Evolutionary conservation across 2,329 filamentous ascomycete species (phyloP).

Genomic region (Graphilbum fragrans): DNA sequence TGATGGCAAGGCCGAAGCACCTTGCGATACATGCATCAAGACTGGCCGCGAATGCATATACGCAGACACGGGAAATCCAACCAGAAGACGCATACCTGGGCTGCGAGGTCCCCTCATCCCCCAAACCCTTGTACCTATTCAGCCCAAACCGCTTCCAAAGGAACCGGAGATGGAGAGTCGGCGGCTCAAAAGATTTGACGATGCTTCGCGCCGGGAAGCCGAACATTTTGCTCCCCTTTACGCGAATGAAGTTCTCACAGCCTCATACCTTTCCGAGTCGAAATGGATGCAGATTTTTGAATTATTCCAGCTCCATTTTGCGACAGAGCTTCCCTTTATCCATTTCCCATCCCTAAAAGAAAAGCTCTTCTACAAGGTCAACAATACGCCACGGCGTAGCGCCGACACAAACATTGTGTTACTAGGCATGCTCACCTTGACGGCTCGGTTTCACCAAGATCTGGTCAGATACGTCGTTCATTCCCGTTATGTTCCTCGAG

Average conservation of each 20-base stretch:
- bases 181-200: slow-evolving; percentile 30
- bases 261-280: slow-evolving; percentile 47
- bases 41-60: slow-evolving; percentile 63
- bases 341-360: slow-evolving; percentile 53
- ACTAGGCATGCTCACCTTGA: slow-evolving; percentile 55
- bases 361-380: slow-evolving; percentile 29
- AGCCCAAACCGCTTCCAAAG: too few relatives aligned
- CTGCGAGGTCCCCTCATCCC: too few relatives aligned
- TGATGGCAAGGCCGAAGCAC: slow-evolving; percentile 50
- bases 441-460: slow-evolving; percentile 53
- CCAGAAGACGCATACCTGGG: too few relatives aligned
- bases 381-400: slow-evolving; percentile 15
- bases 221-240: slow-evolving; percentile 21
- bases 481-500: too few relatives aligned
- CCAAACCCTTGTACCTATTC: too few relatives aligned
- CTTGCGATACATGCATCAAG: slow-evolving; percentile 64
- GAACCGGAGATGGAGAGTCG: too few relatives aligned
- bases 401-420: slow-evolving; percentile 40
- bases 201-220: slow-evolving; percentile 25
- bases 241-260: slow-evolving; percentile 48
- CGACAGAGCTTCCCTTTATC: slow-evolving; percentile 59
- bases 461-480: slow-evolving; percentile 39
- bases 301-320: slow-evolving; percentile 60
- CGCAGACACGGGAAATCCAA: slow-evolving; percentile 22
- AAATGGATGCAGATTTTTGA: slow-evolving; percentile 59